Base-by-base conservation (phyloP, 306 rosid genomes). In the Medicago ruthenica region DNA sequence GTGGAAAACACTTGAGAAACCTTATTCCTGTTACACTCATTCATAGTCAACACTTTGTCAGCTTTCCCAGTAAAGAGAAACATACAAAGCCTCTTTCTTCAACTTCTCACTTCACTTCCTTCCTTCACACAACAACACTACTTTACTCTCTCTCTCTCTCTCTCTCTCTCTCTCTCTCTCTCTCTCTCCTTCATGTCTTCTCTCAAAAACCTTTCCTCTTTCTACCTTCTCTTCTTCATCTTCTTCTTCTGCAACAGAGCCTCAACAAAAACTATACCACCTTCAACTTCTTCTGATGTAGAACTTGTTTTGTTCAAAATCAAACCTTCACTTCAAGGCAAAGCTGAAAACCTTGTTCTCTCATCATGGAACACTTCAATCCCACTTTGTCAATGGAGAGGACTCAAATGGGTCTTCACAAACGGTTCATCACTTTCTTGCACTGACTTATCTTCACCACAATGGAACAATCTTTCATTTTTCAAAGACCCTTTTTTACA, bases 381-480 rank as follows among this genome's bases (percentile, higher is more conserved):
- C 0, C 97, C 99, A 57, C 77, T 92, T 4, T 96, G 99, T 55
- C 99, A 96, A 79, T 96, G 98, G 99, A 84, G 93, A 57, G 99
- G 99, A 11, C 92, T 96, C 85, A 92, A 90, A 77, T 96, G 99
- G 99, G 92, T 86, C 1, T 86, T 89, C 86, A 83, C 91, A 76
- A 83, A 73, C 47, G 93, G 87, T 78, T 60, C 92, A 41, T 66
- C 87, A 71, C 78, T 92, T 57, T 76, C 79, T 12, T 96, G 99
- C 85, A 79, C 20, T 20, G 92, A 86, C 76, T 44, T 89, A 20
- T 89, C 98, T 41, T 89, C 96, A 39, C 94, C 92, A 7, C 98
- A 87, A 40, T 92, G 96, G 98, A 81, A 79, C 70, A 90, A 90
- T 83, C 91, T 92, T 34, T 81, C 91, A 9, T 96, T 92, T 6